Base-by-base conservation (phyloP, 495 filamentous ascomycete genomes). In the Cercophora scortea region DNA sequence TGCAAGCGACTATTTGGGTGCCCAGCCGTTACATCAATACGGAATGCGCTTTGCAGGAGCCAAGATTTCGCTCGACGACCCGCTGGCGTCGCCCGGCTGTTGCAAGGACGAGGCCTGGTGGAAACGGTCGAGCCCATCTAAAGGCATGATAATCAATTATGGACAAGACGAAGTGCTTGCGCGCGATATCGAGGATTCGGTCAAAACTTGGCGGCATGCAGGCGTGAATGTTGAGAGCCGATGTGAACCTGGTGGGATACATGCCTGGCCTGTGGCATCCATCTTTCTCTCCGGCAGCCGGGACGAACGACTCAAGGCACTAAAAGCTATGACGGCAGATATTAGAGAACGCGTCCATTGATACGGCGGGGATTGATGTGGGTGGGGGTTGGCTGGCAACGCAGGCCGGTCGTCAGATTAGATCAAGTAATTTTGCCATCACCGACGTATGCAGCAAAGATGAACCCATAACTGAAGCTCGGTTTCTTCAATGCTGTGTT, bases 181-280 rank as follows among this genome's bases (percentile, higher is more conserved):
- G 16, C 72, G 80, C 1, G 84, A 87, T 45, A 82, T 86, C 34
- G 60, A 75, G 50, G 64, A 69, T 11, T 59, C 87, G 42, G 64
- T 84, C 13, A 56, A 55, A 12, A 57, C 77, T 32, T 64, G 86
- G 41, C 58, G 71, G 39, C 63, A 66, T 25, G 71, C 73, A n/a
- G 70, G 68, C 44, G 66, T 76, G 42, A 57, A 64, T 19, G 75
- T 85, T 10, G 60, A 60, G 32, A 72, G 70, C 47, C 57, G 70
- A 48, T 71, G 74, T 60, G 80, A 86, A 56, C 65, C 70, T 36
- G 84, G 79, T 5, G 82, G 77, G 17, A 81, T 90, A 50, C 87
- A 91, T 69, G 86, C 84, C 10, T 90, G 87, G 88, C 87, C 87
- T 12, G 82, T 91, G 25, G 86, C 82, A 13, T 76, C 74, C 34